Percentiles rank a stretch among this genome's conserved stretches.
Evolutionary conservation across 176 grass and related monocot genomes (phyloP).

Genomic region (Oryza glumipatula): DNA sequence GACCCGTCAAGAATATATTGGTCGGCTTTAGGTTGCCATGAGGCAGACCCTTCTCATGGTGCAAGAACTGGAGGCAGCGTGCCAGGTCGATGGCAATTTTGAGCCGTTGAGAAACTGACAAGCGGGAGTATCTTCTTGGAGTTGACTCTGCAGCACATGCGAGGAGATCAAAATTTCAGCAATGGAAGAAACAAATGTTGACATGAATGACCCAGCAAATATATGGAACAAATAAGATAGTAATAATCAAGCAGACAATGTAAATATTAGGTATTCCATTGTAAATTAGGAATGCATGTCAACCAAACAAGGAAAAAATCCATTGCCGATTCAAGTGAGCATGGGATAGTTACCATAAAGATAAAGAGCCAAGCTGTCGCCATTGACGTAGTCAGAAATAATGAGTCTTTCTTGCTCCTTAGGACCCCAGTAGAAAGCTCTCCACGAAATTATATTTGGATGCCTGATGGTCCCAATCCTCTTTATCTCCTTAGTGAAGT

Average conservation of each 20-base stretch:
- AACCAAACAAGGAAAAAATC: background rate
- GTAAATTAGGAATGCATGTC: background rate
- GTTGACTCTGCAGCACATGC: constrained; percentile 74
- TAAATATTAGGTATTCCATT: background rate
- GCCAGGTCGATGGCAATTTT: constrained; percentile 84
- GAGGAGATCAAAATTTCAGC: constrained; percentile 13
- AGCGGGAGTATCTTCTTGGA: constrained; percentile 88
- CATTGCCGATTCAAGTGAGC: constrained; percentile 18
- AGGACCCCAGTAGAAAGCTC: constrained; percentile 90
- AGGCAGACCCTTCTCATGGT: constrained; percentile 78
- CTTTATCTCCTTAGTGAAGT: constrained; percentile 90
- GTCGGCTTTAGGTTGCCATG: constrained; percentile 94
- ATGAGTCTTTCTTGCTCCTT: constrained; percentile 96
- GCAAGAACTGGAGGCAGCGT: constrained; percentile 72
- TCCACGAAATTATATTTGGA: constrained; percentile 85
- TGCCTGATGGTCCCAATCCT: constrained; percentile 75
- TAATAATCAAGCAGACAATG: background rate
- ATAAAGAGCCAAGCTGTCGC: constrained; percentile 81
- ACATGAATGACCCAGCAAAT: background rate
- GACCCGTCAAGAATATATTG: constrained; percentile 90
- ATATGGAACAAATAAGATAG: background rate
- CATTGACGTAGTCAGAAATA: constrained; percentile 78
- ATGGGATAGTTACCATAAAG: constrained; percentile 79
- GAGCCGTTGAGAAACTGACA: constrained; percentile 78
- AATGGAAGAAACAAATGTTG: constrained; percentile 22